Percentiles rank a stretch among this genome's conserved stretches.
These are phyloP conservation scores for Tetrahymena malaccensis DNA, from an alignment of 73 alveolate genomes.

Conservation along the genomic window DNA sequence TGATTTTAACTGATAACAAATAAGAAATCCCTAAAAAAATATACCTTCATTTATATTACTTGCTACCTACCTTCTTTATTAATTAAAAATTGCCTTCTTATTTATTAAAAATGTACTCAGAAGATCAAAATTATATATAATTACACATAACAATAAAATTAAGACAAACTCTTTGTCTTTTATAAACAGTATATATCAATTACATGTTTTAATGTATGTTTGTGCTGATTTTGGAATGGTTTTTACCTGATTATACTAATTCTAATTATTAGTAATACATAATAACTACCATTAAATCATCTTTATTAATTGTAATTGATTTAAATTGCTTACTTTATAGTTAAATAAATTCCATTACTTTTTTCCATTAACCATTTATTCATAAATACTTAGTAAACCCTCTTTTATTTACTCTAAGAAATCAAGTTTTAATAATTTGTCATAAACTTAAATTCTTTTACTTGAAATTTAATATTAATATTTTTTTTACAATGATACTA, in stretches of 20 bases:
- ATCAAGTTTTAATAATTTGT: neutral
- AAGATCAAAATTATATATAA: neutral
- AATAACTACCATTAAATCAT: too few species aligned
- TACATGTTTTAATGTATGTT: neutral
- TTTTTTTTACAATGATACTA: too few species aligned
- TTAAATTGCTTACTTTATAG: too few species aligned
- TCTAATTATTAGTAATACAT: too few species aligned
- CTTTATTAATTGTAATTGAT: too few species aligned
- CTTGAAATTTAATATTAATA: neutral
- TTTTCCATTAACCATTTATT: too few species aligned
- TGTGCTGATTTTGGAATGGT: too few species aligned
- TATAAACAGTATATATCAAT: too few species aligned
- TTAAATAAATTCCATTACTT: too few species aligned
- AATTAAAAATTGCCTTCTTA: neutral
- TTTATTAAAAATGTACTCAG: neutral
- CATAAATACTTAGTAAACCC: too few species aligned
- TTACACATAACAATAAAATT: neutral
- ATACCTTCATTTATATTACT: neutral
- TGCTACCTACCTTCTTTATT: neutral
- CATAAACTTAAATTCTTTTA: neutral
- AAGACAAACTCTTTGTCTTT: neutral
- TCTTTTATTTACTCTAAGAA: too few species aligned
- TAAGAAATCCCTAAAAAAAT: neutral
- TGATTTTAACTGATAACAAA: neutral
- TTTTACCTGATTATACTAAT: too few species aligned